Evolutionary conservation across 441 rosid species (phyloP), one percentile per base, ranked within the genome.

Genomic region (Erodium trifolium): DNA sequence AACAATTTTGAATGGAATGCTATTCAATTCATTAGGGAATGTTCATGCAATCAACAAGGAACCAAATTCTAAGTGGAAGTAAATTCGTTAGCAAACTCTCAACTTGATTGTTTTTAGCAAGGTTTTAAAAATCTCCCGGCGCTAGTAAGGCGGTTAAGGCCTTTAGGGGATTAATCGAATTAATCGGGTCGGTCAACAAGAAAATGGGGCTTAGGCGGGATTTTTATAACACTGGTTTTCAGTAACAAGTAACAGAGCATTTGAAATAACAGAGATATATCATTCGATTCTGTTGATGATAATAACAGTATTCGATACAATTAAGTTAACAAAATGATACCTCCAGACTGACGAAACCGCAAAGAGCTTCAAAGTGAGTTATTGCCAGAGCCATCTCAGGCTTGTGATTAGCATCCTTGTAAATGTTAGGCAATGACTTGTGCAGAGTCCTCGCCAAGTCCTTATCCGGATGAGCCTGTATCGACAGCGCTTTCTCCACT

Each of bases 311-410:
- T 43, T 43, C 13, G 27, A 23, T 23, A n/a, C 27, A 23, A 23
- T 23, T 23, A 23, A 23, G 27, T 23, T 23, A 23, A 23, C 27
- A 23, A 23, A 69, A 55, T 35, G 35, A 43, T 66, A 92, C 99
- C 93, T 84, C 80, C 66, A 80, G 81, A 76, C 83, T 64, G 60
- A 89, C 77, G 73, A 93, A 89, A 49, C 98, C 86, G 73, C 96
- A 91, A 62, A 93, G 90, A 18, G 98, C 97, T 82, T 88, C 86
- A 69, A 89, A 91, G 75, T 87, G 83, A 63, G 98, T 88, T 19
- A 94, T 68, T 0, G 99, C 99, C 78, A 94, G 84, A 77, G 99
- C 98, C 90, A 94, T 94, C 87, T 94, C 99, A 68, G 96, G 98
- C 78, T 94, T 94, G 75, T 90, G 99, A 73, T 88, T 94, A 57